These are phyloP conservation scores for Erodium chrysanthum DNA, from an alignment of 441 rosid genomes.

Conservation along the genomic window DNA sequence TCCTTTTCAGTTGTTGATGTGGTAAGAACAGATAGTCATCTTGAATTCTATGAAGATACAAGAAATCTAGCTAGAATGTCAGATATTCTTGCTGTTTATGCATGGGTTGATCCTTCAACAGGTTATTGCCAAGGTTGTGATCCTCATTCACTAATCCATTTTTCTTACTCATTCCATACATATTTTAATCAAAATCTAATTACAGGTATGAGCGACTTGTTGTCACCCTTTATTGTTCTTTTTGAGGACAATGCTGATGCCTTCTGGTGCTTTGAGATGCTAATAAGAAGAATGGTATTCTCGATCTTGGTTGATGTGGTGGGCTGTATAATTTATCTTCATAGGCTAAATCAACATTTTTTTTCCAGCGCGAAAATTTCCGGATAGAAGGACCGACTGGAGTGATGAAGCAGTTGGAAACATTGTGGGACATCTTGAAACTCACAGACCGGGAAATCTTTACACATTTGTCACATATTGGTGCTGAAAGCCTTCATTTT, in stretches of 20 bases:
- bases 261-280: slow-evolving; percentile 99
- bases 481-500: slow-evolving; percentile 95
- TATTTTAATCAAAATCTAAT: slow-evolving; percentile 22
- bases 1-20: slow-evolving; percentile 75
- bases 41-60: slow-evolving; percentile 78
- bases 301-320: slow-evolving; percentile 12
- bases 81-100: slow-evolving; percentile 94
- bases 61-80: slow-evolving; percentile 89
- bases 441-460: slow-evolving; percentile 74
- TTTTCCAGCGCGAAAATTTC: slow-evolving; percentile 70
- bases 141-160: slow-evolving; percentile 13
- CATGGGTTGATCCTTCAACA: slow-evolving; percentile 92
- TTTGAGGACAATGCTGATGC: slow-evolving; percentile 92
- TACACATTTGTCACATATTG: slow-evolving; percentile 61
- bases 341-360: slow-evolving; percentile 22
- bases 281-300: slow-evolving; percentile 78
- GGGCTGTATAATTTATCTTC: slow-evolving; percentile 15
- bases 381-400: slow-evolving; percentile 88
- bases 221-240: slow-evolving; percentile 84
- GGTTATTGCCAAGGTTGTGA: slow-evolving; percentile 94
- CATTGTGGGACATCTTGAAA: slow-evolving; percentile 79
- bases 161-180: slow-evolving; percentile 3
- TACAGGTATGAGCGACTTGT: slow-evolving; percentile 89
- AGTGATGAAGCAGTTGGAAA: slow-evolving; percentile 80
- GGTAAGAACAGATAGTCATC: slow-evolving; percentile 90